Evolutionary conservation across 345 rosid species (phyloP).

Genomic region (Eucalyptus virginea): DNA sequence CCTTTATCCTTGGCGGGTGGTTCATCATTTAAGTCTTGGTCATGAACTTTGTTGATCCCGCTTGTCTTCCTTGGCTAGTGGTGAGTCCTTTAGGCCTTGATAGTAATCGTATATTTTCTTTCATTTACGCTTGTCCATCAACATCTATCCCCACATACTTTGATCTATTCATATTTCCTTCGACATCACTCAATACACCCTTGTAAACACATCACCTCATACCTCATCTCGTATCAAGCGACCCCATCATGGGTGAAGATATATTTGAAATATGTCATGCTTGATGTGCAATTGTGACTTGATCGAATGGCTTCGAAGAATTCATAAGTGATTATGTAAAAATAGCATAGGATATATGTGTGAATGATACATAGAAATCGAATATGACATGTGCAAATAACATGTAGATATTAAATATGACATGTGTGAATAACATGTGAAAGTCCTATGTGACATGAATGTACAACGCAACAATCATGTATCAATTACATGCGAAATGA

Average conservation of each 20-base stretch:
- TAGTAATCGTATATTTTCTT: fast-evolving
- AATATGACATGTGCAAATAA: neutral
- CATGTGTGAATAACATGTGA: neutral
- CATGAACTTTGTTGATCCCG: fast-evolving
- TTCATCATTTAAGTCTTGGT: too few species aligned
- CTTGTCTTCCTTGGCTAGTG: too few species aligned
- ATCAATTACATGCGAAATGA: neutral
- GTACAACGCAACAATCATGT: neutral
- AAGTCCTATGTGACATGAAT: neutral
- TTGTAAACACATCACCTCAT: neutral
- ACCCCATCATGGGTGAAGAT: neutral
- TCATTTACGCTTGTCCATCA: too few species aligned
- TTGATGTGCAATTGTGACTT: neutral
- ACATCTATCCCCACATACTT: too few species aligned
- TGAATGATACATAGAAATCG: neutral
- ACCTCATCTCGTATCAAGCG: fast-evolving
- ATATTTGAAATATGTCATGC: neutral
- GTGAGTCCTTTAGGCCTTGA: too few species aligned
- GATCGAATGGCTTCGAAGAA: neutral
- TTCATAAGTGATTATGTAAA: neutral
- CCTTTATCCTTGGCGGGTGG: fast-evolving
- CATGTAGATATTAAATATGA: fast-evolving
- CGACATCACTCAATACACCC: too few species aligned
- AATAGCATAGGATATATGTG: fast-evolving
- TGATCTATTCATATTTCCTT: too few species aligned